Conservation (phyloP, 345 rosid genomes). For the Eucalyptus brandiana region DNA sequence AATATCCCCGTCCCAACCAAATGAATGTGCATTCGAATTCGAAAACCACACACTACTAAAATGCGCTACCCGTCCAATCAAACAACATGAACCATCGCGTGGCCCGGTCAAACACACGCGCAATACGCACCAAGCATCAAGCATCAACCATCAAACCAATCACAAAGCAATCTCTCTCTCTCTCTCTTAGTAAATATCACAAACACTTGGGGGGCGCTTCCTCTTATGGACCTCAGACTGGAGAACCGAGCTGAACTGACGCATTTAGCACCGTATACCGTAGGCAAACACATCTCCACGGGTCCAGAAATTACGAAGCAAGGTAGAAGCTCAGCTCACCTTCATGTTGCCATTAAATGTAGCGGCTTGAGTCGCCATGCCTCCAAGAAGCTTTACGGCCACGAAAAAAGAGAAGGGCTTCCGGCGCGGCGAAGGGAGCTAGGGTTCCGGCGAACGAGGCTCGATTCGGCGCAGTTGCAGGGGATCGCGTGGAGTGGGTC, state of each 20-base stretch:
- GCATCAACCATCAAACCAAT: not conserved
- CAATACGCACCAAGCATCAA: not conserved
- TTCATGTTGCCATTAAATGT: slow-evolving; percentile 43
- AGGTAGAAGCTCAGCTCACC: not conserved
- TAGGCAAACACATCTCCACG: not conserved
- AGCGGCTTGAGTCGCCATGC: slow-evolving; percentile 42
- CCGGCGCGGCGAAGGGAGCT: not conserved
- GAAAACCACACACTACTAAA: not conserved
- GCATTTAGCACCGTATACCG: not conserved
- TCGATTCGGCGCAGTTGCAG: not conserved
- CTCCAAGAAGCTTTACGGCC: not conserved
- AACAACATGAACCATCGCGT: not conserved
- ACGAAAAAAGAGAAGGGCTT: not conserved
- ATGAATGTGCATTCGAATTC: not conserved
- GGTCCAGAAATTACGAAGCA: not conserved
- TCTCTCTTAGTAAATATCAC: not conserved
- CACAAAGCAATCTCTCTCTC: not conserved
- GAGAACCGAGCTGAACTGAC: not conserved
- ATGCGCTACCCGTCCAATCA: not conserved
- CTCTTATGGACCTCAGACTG: not conserved
- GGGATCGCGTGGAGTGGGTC: not conserved
- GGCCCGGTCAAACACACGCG: not conserved
- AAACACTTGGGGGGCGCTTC: slow-evolving; percentile 6
- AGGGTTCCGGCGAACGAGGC: not conserved
- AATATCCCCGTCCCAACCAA: not conserved